phyloP scores from a whole-genome alignment of 2,329 filamentous ascomycete genomes.

The Monosporascus sp. region DNA sequence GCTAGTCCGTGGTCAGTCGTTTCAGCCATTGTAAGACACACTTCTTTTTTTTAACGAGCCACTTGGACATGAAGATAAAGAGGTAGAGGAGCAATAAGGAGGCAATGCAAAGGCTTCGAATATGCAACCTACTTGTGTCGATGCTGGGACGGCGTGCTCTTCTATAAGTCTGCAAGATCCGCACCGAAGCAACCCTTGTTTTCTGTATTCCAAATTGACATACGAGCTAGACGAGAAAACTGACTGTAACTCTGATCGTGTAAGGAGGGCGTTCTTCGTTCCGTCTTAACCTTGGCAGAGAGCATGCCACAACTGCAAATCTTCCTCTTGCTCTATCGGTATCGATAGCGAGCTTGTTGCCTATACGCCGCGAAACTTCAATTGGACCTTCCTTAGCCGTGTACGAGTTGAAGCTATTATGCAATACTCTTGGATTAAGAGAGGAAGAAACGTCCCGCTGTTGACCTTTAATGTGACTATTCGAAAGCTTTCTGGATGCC shows the following conservation, averaged over 20 bases:
- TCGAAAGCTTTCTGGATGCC: too few species aligned
- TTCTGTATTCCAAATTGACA: not conserved
- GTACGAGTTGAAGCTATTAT: too few species aligned
- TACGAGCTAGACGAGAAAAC: not conserved
- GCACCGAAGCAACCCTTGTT: not conserved
- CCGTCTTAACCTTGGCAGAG: too few species aligned
- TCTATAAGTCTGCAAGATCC: not conserved
- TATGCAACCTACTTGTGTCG: not conserved
- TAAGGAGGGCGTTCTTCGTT: too few species aligned
- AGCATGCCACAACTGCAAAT: too few species aligned
- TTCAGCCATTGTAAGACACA: slow-evolving; percentile 13
- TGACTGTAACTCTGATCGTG: not conserved
- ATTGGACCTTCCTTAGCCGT: too few species aligned
- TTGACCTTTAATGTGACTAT: too few species aligned
- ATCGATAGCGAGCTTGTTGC: too few species aligned
- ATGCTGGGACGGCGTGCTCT: not conserved
- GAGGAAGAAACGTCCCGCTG: too few species aligned
- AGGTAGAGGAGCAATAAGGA: not conserved
- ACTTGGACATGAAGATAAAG: not conserved
- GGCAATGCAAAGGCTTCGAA: not conserved
- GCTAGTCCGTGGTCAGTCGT: slow-evolving; percentile 30
- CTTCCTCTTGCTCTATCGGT: too few species aligned
- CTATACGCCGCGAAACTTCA: too few species aligned
- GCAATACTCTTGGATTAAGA: too few species aligned
- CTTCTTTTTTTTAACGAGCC: not conserved